These are phyloP conservation scores for Blepharisma stoltei DNA, from an alignment of 73 alveolate genomes.

Conservation along the genomic window DNA sequence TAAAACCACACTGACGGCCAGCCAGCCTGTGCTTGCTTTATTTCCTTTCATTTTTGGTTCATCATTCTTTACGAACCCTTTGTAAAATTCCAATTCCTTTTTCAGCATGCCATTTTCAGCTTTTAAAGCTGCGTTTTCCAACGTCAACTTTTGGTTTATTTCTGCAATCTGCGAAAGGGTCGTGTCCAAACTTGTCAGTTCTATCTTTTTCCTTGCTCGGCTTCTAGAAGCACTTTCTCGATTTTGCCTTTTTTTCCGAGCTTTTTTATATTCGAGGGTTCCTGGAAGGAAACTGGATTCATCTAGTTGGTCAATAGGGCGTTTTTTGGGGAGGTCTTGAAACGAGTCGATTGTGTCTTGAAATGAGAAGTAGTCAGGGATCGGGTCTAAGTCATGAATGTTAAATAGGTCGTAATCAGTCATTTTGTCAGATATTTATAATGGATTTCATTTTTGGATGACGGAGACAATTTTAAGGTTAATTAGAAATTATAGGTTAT, in stretches of 20 bases:
- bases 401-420: too few species aligned
- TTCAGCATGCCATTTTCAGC: conserved; percentile 27
- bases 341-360: too few species aligned
- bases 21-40: too few species aligned
- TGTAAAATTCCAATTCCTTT: conserved; percentile 22
- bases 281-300: neutral
- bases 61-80: neutral
- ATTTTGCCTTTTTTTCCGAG: conserved; percentile 73
- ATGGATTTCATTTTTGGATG: too few species aligned
- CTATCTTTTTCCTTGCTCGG: conserved; percentile 52
- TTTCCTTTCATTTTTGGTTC: too few species aligned
- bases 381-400: too few species aligned
- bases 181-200: conserved; percentile 34
- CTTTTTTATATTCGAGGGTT: conserved; percentile 57
- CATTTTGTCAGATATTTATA: too few species aligned
- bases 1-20: too few species aligned
- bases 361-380: too few species aligned
- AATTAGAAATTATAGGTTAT: too few species aligned
- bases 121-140: conserved; percentile 3
- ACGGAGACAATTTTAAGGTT: too few species aligned
- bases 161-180: neutral
- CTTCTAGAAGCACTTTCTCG: conserved; percentile 77
- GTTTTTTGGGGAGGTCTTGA: neutral
- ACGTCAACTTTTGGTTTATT: neutral
- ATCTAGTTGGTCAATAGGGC: neutral